Base-by-base conservation (phyloP, 2,329 filamentous ascomycete genomes). In the Aureobasidium sp. region DNA sequence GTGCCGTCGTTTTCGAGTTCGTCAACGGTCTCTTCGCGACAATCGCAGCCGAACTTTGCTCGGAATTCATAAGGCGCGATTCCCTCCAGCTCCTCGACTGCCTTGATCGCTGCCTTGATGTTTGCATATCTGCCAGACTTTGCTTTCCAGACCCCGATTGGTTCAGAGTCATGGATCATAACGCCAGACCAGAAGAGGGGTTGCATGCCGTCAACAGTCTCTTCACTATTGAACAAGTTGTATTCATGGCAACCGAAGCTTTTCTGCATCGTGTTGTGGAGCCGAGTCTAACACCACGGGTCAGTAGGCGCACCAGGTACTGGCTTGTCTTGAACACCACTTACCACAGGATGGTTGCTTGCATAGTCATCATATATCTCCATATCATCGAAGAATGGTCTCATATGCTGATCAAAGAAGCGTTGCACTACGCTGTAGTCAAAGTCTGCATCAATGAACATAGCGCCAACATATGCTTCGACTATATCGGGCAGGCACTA, bases 371-470 rank as follows among this genome's bases (percentile, higher is more conserved):
- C 91, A 73, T 96, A 97, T 42, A 94, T 81, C 3, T 80, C 78
- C 86, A 97, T 96, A 73, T 97, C 88, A 57, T 82, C 79, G 71
- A 97, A 97, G 75, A 86, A 96, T 2, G 85, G 86, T 62, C 82
- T 81, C 61, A 97, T 82, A 65, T 92, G 85, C 15, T 69, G 71
- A n/a, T 84, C 75, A 74, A 96, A 97, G 75, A 99, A 97, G 0
- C 71, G 71, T 65, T 88, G 84, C 1, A 97, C 88, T 19, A 85
- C 79, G 14, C 73, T 72, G 73, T 88, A 97, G 70, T 94, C 77
- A 75, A 93, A 97, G 49, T 81, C 79, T 0, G 90, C 88, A 73
- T 99, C 94, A 12, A 99, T 88, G 71, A 97, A 97, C 24, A 97
- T 81, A 22, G 93, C 93, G 1, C 91, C 94, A 2, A 97, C 77